Conservation (phyloP, 257 asterid species). For the Lavandula angustifolia region DNA sequence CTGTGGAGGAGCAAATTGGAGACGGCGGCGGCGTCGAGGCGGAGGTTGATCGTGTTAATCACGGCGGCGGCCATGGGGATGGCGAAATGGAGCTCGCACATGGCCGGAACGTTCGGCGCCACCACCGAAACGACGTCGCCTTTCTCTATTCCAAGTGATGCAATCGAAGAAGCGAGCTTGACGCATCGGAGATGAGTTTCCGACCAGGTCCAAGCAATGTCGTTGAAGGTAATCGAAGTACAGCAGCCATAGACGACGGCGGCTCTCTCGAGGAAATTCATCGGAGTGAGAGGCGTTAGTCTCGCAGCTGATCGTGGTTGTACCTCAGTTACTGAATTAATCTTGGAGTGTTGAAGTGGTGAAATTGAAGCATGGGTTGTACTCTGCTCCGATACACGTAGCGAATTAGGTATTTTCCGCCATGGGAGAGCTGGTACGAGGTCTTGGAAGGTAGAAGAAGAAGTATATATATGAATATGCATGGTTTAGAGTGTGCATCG, state of each 20-base stretch:
- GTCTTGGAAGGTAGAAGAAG: not conserved
- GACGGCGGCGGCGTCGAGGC: no score
- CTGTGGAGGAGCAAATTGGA: no score
- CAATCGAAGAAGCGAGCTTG: constrained; percentile 31
- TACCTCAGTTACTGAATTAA: not conserved
- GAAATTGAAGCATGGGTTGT: not conserved
- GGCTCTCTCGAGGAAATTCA: constrained; percentile 27
- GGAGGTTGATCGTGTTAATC: not conserved
- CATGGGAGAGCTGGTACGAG: not conserved
- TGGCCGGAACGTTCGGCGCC: constrained; percentile 37
- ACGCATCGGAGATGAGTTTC: constrained; percentile 24
- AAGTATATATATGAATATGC: not conserved
- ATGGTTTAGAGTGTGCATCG: no score
- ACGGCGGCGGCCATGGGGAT: constrained; percentile 24
- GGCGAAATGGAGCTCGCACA: constrained; percentile 38
- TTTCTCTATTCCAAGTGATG: not conserved
- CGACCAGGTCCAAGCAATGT: constrained; percentile 19
- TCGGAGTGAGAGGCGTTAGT: constrained; percentile 19
- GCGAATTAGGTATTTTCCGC: not conserved
- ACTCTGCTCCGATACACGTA: not conserved
- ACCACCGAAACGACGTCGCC: constrained; percentile 30
- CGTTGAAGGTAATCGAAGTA: constrained; percentile 22
- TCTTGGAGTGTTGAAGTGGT: not conserved
- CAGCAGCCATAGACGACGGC: constrained; percentile 24
- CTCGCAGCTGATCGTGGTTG: not conserved